A percentile compares a stretch with the other conserved stretches of the same genome.
Evolutionary conservation across 805 yeast genomes (phyloP).

Genomic region (Metschnikowia rubicola): DNA sequence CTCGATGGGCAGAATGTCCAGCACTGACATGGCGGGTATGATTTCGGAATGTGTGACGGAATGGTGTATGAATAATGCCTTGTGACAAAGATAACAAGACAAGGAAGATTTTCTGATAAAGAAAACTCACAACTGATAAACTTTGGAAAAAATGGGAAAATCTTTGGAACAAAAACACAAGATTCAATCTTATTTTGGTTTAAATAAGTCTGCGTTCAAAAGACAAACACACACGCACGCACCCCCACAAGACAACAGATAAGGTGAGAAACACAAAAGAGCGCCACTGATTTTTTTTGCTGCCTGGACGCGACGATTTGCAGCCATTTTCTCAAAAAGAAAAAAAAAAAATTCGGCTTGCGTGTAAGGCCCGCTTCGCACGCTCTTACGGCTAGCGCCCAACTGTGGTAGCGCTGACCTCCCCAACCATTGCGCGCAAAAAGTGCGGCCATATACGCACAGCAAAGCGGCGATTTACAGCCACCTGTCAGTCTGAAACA

Average conservation of each 20-base stretch:
- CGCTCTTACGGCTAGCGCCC: background rate
- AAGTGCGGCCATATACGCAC: background rate
- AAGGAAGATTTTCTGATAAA: background rate
- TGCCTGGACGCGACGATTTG: constrained; percentile 7
- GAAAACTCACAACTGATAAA: too few species aligned
- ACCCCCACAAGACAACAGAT: constrained; percentile 2
- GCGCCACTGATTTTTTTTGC: background rate
- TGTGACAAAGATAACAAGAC: background rate
- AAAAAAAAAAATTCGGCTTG: background rate
- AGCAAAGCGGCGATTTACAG: constrained; percentile 9
- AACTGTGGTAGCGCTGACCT: background rate
- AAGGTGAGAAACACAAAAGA: constrained; percentile 3
- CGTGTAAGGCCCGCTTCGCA: background rate
- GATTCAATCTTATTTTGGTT: background rate
- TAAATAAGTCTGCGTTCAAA: constrained; percentile 1
- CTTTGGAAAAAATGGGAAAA: too few species aligned
- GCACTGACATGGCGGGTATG: constrained; percentile 5
- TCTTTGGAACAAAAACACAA: background rate
- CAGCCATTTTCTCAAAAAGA: constrained; percentile 2
- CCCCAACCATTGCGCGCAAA: background rate
- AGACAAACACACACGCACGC: constrained; percentile 11
- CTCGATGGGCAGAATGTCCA: constrained; percentile 7
- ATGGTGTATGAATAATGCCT: background rate
- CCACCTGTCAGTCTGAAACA: constrained; percentile 5
- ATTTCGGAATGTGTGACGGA: background rate